A percentile compares a stretch with the other conserved stretches of the same genome.
phyloP scores from a whole-genome alignment of 2,329 filamentous ascomycete species.

The Colletotrichum australisinense region DNA sequence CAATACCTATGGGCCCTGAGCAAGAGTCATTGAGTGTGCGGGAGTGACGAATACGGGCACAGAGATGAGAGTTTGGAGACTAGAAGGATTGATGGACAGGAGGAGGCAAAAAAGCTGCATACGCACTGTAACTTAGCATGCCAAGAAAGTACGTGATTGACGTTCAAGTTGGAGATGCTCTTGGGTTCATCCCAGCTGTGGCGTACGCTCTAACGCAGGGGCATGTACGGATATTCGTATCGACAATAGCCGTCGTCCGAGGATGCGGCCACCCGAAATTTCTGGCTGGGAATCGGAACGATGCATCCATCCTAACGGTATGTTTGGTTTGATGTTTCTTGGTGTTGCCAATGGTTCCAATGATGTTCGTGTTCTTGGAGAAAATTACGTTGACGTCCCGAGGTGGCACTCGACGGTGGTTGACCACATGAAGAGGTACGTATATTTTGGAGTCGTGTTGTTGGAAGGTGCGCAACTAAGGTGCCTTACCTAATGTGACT shows the following conservation, averaged over 20 bases:
- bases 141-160: constrained; percentile 21
- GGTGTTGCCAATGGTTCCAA: not conserved
- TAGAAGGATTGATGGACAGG: constrained; percentile 13
- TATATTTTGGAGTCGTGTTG: not conserved
- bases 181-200: constrained; percentile 24
- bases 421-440: not conserved
- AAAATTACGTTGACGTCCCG: too few relatives aligned
- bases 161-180: constrained; percentile 15
- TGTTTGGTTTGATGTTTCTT: constrained; percentile 1
- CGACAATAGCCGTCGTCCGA: constrained; percentile 2
- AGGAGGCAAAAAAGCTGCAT: constrained; percentile 13
- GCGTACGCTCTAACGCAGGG: constrained; percentile 32
- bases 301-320: constrained; percentile 16
- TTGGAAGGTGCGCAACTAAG: not conserved
- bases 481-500: too few relatives aligned
- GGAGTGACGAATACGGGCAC: not conserved
- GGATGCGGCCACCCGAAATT: constrained; percentile 2
- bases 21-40: not conserved
- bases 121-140: not conserved
- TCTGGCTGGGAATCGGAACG: constrained; percentile 11
- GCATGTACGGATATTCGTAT: constrained; percentile 2
- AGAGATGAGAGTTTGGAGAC: not conserved
- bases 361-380: too few relatives aligned
- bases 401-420: too few relatives aligned
- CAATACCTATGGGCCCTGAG: not conserved